Evolutionary conservation across 176 grass and related monocot genomes (phyloP), one percentile per base, ranked within the genome.

Genomic region (Aegilops umbellulata): DNA sequence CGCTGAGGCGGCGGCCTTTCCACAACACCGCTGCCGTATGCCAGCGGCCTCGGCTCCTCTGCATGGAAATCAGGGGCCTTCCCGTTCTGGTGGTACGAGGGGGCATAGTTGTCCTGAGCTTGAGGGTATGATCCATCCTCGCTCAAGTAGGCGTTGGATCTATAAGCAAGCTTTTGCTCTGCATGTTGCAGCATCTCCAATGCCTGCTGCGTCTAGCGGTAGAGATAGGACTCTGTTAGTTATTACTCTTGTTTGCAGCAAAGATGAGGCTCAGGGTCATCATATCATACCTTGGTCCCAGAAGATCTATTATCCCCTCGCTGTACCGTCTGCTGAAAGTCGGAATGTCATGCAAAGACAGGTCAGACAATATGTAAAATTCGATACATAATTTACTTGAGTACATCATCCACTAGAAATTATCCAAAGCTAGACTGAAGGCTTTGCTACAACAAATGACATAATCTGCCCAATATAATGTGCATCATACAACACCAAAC

Each of bases 101-200:
- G 51, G 27, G 32, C 69, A 36, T 90, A 76, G 60, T 32, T 89
- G 13, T 87, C 91, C 25, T 89, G 85, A 11, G 62, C 66, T 85
- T 93, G 88, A 17, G 87, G 55, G 87, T 69, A 85, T 14, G 82
- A 90, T 32, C 83, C 87, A 20, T 93, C 91, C 65, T 95, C 87
- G 35, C 66, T 90, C 30, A 85, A 83, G 26, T 93, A 79, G 24
- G 83, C 84, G 69, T 73, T 88, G 47, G 87, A 74, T 39, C 65
- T 86, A 46, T 84, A 95, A 19, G 64, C 89, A 31, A 73, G 65
- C 76, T 84, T 92, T 75, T 90, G 86, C 71, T 92, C 88, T 16
- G 69, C 53, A 4, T 87, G 81, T 32, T 80, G 96, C 58, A 83
- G 77, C 49, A 83, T 86, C 41, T 98, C 92, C 93, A 92, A 94